These are phyloP conservation scores for Beauveria sp. DNA, from an alignment of 2,329 filamentous ascomycete species.

Conservation along the genomic window DNA sequence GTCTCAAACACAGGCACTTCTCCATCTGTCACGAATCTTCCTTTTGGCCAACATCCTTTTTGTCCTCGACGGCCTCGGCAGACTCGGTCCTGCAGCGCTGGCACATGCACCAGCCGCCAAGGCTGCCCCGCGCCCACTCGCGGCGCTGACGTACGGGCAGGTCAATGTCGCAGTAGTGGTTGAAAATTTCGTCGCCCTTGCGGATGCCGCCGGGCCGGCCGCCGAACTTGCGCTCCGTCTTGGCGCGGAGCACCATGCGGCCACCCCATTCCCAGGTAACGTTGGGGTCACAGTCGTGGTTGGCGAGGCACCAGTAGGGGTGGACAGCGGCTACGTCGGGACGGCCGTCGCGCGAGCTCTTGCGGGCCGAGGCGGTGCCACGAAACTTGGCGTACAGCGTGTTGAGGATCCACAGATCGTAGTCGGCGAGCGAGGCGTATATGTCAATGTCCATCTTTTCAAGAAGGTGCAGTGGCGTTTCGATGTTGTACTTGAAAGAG, in stretches of 20 bases:
- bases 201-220: constrained; percentile 52
- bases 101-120: constrained; percentile 88
- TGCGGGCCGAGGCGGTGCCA: constrained; percentile 80
- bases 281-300: constrained; percentile 93
- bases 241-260: constrained; percentile 61
- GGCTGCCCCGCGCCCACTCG: constrained; percentile 80
- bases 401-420: constrained; percentile 80
- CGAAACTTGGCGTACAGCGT: constrained; percentile 90
- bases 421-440: constrained; percentile 48
- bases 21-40: background rate
- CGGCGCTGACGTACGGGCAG: constrained; percentile 71
- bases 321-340: constrained; percentile 92
- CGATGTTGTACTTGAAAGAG: constrained; percentile 68
- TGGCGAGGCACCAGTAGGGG: constrained; percentile 92
- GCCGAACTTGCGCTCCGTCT: constrained; percentile 49
- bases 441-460: constrained; percentile 82
- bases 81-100: constrained; percentile 70
- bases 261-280: constrained; percentile 91
- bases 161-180: constrained; percentile 87
- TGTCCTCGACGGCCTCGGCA: constrained; percentile 14
- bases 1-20: background rate
- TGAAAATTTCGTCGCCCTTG: constrained; percentile 77
- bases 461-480: constrained; percentile 66
- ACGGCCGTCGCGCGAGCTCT: constrained; percentile 67
- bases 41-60: background rate